Evolutionary conservation across 257 asterid species (phyloP), one percentile per base, ranked within the genome.

Genomic region (Ajuga chamaepitys): DNA sequence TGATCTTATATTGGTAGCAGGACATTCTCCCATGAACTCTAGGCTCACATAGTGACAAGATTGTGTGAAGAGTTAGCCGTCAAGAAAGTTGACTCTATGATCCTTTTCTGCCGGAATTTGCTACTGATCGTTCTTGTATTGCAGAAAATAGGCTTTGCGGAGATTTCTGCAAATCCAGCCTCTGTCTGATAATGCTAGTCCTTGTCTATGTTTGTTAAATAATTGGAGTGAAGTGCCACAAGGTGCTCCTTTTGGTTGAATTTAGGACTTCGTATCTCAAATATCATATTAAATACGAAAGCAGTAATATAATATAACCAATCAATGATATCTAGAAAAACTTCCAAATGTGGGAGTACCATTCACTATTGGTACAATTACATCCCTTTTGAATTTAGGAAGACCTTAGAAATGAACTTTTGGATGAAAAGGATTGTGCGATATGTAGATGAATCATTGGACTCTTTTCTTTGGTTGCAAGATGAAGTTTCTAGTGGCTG

Each of bases 41-140:
- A 72, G 78, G 70, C 58, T 56, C 64, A 55, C 57, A 44, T 25
- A 32, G 24, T 66, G 64, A 53, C 70, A 56, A 58, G 63, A 16
- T 41, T 67, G 58, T 55, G 37, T 35, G 61, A 58, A 58, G 53
- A 26, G 50, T 51, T 40, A 4, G 16, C 54, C 38, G 12, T 35
- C 53, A 9, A 38, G 57, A 59, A 66, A 45, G 24, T 16, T 17
- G 69, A 67, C 70, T 57, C 37, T 48, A 24, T 32, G 25, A 13
- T 62, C 17, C 18, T 54, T 18, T 16, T 35, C 17, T 25, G 26
- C 46, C 60, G 64, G 24, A 44, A 28, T 48, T 42, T 26, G 22
- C 16, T 25, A 14, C 67, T 50, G 58, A 28, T 38, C 14, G n/a
- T 22, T 20, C 20, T 9, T 16, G 51, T 62, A 57, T 24, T 56